Percentiles rank a stretch among this genome's conserved stretches.
These are phyloP conservation scores for Colletotrichum liriopes DNA, from an alignment of 2,329 filamentous ascomycete genomes.

Conservation along the genomic window DNA sequence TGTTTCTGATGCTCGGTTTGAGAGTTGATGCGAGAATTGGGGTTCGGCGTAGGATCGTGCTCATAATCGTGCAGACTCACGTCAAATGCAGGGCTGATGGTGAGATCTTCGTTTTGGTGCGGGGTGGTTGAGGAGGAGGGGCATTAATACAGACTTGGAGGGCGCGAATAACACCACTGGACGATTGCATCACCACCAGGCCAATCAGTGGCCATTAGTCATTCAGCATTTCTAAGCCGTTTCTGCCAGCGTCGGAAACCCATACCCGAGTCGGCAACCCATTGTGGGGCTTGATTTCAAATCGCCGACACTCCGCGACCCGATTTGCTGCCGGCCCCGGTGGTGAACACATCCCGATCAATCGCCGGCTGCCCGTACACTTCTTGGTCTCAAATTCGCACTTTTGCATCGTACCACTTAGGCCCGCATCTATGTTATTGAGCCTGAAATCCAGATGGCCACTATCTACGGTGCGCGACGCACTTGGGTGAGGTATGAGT, in stretches of 20 bases:
- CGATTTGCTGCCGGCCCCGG: conserved; percentile 3
- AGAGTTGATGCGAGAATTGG: neutral
- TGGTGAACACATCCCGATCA: neutral
- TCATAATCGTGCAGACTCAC: conserved; percentile 2
- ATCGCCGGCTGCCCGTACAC: neutral
- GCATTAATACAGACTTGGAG: conserved; percentile 11
- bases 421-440: no score
- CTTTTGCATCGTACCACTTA: no score
- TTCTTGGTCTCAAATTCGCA: no score
- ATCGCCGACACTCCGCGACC: conserved; percentile 12
- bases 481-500: no score
- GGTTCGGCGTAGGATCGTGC: conserved; percentile 17
- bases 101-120: neutral
- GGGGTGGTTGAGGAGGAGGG: neutral
- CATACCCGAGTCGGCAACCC: conserved; percentile 17
- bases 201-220: conserved; percentile 30
- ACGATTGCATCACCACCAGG: conserved; percentile 27
- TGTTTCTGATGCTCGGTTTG: neutral
- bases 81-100: neutral
- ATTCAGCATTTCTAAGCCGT: conserved; percentile 39
- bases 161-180: neutral
- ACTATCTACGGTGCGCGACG: no score
- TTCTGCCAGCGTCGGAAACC: conserved; percentile 4
- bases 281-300: conserved; percentile 23
- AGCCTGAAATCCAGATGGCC: no score